phyloP scores from a whole-genome alignment of 1,284 basidiomycete species.

The Porodaedalea pini region DNA sequence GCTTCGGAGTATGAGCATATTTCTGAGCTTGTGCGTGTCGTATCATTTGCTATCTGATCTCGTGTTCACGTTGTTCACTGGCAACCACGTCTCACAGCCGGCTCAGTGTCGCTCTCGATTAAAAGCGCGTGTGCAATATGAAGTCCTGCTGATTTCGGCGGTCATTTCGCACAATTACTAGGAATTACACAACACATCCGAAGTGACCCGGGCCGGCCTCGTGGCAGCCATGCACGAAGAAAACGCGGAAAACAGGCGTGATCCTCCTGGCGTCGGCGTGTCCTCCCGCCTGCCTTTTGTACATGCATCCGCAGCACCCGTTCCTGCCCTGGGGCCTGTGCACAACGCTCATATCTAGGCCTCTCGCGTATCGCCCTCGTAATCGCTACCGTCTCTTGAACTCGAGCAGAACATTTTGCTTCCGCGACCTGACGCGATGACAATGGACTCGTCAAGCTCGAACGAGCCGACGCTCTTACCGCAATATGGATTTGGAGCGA shows the following conservation, averaged over 20 bases:
- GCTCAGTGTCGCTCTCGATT: no score
- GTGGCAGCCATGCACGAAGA: slow-evolving; percentile 8
- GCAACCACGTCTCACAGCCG: no score
- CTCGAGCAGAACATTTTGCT: not conserved
- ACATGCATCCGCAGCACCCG: not conserved
- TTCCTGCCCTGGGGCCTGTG: not conserved
- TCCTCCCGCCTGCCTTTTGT: not conserved
- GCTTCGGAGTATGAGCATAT: no score
- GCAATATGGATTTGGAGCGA: slow-evolving; percentile 66
- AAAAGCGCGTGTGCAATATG: no score
- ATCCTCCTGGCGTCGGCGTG: not conserved
- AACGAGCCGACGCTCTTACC: slow-evolving; percentile 39
- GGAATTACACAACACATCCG: no score
- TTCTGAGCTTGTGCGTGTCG: no score
- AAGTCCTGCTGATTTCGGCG: no score
- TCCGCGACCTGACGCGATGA: not conserved
- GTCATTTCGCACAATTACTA: no score
- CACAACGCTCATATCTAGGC: not conserved
- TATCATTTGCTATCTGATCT: no score
- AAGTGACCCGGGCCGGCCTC: slow-evolving; percentile 3
- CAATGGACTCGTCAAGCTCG: not conserved
- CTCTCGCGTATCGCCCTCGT: not conserved
- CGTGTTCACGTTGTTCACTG: no score
- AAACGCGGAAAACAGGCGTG: not conserved
- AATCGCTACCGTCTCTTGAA: not conserved